Conservation (phyloP, 2,329 filamentous ascomycete genomes). For the Trichophyton verrucosum region DNA sequence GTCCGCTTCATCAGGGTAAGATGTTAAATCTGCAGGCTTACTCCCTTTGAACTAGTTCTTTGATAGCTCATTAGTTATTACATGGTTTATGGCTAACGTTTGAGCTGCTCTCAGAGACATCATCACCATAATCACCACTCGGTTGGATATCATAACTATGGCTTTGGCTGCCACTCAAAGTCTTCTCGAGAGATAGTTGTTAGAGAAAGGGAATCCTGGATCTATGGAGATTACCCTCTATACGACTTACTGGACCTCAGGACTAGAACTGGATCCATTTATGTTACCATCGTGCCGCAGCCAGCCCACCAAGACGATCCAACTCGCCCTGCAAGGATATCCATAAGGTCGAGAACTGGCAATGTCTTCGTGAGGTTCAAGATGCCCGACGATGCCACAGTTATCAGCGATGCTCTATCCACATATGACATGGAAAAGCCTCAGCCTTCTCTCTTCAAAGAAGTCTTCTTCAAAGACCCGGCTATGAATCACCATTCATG, state of each 20-base stretch:
- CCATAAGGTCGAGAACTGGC: slow-evolving; percentile 18
- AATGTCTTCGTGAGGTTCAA: slow-evolving; percentile 19
- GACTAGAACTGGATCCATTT: slow-evolving; percentile 22
- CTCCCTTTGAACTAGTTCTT: too few species aligned
- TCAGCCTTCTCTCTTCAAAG: neutral
- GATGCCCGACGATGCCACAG: neutral
- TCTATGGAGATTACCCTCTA: slow-evolving; percentile 22
- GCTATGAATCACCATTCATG: neutral
- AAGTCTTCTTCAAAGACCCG: neutral
- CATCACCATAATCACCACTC: slow-evolving; percentile 4
- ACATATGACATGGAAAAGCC: neutral
- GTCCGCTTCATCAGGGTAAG: neutral
- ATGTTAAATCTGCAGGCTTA: neutral
- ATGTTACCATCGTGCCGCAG: slow-evolving; percentile 22
- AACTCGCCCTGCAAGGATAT: slow-evolving; percentile 19
- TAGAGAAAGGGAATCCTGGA: slow-evolving; percentile 13
- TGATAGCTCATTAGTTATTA: neutral
- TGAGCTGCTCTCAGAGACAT: neutral
- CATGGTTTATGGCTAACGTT: neutral
- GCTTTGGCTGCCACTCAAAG: neutral
- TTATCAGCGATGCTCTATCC: neutral
- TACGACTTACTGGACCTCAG: slow-evolving; percentile 23
- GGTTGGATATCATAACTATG: neutral
- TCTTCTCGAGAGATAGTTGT: slow-evolving; percentile 14
- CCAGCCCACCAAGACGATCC: slow-evolving; percentile 19